Evolutionary conservation across 129 eudicot species (phyloP).

Genomic region (Smallanthus sonchifolius): DNA sequence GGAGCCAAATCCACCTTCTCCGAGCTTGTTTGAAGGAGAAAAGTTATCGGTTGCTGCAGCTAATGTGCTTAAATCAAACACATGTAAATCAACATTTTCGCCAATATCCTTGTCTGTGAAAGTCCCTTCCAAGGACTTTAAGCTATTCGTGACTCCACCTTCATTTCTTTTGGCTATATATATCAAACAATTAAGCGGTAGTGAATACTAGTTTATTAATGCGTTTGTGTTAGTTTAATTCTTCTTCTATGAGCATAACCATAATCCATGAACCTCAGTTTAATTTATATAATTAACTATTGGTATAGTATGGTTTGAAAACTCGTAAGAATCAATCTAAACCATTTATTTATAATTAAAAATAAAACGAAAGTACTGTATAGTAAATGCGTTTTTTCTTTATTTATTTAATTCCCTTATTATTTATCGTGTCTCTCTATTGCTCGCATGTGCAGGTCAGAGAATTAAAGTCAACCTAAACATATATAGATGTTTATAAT

Average conservation of each 20-base stretch:
- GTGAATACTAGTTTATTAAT: not conserved
- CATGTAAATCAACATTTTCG: conserved; percentile 34
- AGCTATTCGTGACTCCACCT: not conserved
- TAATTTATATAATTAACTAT: too few species aligned
- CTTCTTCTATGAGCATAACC: not conserved
- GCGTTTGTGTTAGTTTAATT: not conserved
- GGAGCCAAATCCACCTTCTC: conserved; percentile 62
- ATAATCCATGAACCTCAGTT: not conserved
- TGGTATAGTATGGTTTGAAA: not conserved
- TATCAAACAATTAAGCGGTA: not conserved
- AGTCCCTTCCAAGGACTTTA: conserved; percentile 19
- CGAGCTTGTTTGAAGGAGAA: conserved; percentile 34
- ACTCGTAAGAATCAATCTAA: too few species aligned
- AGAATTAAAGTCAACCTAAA: too few species aligned
- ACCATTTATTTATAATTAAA: too few species aligned
- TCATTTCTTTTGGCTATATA: conserved; percentile 15
- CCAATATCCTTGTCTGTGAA: conserved; percentile 8
- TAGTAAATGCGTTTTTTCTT: too few species aligned
- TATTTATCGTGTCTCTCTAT: too few species aligned
- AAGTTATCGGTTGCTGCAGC: conserved; percentile 40
- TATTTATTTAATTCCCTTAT: too few species aligned
- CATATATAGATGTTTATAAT: too few species aligned
- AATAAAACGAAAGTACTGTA: too few species aligned
- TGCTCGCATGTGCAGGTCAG: too few species aligned
- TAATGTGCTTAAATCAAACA: conserved; percentile 26